These are phyloP conservation scores for Venturia oleaginea DNA, from an alignment of 2,329 filamentous ascomycete genomes.

Conservation along the genomic window DNA sequence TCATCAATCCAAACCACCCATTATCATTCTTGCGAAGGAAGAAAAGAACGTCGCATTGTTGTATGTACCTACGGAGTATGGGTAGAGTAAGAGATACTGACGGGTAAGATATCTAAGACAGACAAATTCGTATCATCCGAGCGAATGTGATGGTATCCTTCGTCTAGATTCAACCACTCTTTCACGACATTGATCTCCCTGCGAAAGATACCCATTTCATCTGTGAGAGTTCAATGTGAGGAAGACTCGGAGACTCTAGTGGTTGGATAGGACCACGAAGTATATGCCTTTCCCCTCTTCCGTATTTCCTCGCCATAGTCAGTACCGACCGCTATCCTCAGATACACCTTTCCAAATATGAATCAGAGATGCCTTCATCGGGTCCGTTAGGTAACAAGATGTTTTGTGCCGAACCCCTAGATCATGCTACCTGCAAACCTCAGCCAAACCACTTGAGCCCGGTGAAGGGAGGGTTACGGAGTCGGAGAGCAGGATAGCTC, in stretches of 20 bases:
- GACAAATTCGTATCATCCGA: too few relatives aligned
- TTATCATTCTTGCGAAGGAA: not conserved
- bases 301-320: not conserved
- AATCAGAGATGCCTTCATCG: constrained; percentile 95
- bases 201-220: not conserved
- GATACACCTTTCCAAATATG: constrained; percentile 47
- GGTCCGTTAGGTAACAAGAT: constrained; percentile 98
- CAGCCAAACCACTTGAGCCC: constrained; percentile 76
- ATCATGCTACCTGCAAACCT: constrained; percentile 71
- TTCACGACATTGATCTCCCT: too few relatives aligned
- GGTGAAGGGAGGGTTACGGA: constrained; percentile 73
- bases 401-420: constrained; percentile 97
- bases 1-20: not conserved
- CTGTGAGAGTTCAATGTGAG: not conserved
- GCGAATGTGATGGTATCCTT: too few relatives aligned
- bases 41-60: not conserved
- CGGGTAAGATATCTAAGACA: not conserved
- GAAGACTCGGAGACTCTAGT: not conserved
- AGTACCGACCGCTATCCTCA: not conserved
- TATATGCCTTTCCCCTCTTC: not conserved
- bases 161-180: too few relatives aligned
- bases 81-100: not conserved
- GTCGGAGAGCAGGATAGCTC: constrained; percentile 60
- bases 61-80: not conserved
- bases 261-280: not conserved